Conservation (phyloP, 805 yeast species). For the Candida broadrunensis region DNA sequence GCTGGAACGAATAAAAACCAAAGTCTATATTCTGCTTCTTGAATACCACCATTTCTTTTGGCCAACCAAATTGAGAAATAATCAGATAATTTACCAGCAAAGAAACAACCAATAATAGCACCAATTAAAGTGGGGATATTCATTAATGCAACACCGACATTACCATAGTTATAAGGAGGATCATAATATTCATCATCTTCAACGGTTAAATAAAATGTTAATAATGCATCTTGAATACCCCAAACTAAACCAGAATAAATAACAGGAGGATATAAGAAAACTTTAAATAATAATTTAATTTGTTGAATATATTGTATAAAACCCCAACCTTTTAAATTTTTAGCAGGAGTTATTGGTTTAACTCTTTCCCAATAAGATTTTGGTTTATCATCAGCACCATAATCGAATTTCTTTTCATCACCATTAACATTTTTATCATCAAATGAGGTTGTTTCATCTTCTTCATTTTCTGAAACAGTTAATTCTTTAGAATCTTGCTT, state of each 20-base stretch:
- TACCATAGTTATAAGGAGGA: slow-evolving; percentile 31
- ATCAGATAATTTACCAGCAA: slow-evolving; percentile 33
- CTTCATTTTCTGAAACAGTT: not conserved
- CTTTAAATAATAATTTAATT: slow-evolving; percentile 28
- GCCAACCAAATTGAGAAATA: slow-evolving; percentile 36
- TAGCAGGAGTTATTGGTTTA: slow-evolving; percentile 31
- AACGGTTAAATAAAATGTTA: slow-evolving; percentile 38
- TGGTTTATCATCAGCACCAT: slow-evolving; percentile 24
- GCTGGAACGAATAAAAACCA: slow-evolving; percentile 34
- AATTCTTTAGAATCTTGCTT: slow-evolving; percentile 1
- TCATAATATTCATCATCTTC: slow-evolving; percentile 34
- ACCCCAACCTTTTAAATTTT: slow-evolving; percentile 35
- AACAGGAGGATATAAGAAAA: slow-evolving; percentile 34
- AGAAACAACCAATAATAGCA: slow-evolving; percentile 35
- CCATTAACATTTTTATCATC: slow-evolving; percentile 4
- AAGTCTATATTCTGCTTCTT: slow-evolving; percentile 36
- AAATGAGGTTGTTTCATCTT: not conserved
- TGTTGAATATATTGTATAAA: slow-evolving; percentile 40
- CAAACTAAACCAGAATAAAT: slow-evolving; percentile 36
- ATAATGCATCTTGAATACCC: slow-evolving; percentile 39
- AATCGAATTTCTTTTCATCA: slow-evolving; percentile 3
- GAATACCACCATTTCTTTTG: slow-evolving; percentile 31
- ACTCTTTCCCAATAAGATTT: slow-evolving; percentile 27
- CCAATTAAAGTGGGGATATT: slow-evolving; percentile 39
- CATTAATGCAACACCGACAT: slow-evolving; percentile 37